phyloP scores from a whole-genome alignment of 2,329 filamentous ascomycete species.

The Verticillium longisporum region DNA sequence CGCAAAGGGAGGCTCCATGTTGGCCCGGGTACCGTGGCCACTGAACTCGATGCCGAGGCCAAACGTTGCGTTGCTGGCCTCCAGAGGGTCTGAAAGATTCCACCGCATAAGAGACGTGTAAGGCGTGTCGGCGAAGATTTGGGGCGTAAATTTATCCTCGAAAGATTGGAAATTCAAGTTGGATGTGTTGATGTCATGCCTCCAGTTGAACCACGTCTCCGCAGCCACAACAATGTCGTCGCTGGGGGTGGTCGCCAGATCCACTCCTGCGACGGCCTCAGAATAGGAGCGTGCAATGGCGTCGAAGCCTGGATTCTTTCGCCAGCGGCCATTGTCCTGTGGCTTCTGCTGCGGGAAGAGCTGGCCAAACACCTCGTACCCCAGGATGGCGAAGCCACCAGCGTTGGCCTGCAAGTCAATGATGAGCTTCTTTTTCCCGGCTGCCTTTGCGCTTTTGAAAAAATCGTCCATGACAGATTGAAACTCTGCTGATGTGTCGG shows the following conservation, averaged over 20 bases:
- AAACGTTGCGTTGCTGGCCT: slow-evolving; percentile 30
- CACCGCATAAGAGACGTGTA: slow-evolving; percentile 47
- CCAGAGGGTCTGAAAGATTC: slow-evolving; percentile 38
- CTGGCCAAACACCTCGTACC: slow-evolving; percentile 51
- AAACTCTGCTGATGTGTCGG: slow-evolving; percentile 22
- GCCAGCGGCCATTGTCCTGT: slow-evolving; percentile 31
- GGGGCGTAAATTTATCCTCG: slow-evolving; percentile 34
- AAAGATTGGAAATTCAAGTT: slow-evolving; percentile 42
- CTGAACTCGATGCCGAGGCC: slow-evolving; percentile 39
- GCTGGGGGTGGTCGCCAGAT: slow-evolving; percentile 37
- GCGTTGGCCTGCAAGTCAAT: slow-evolving; percentile 52
- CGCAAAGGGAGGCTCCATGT: slow-evolving; percentile 45
- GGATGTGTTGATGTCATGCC: slow-evolving; percentile 40
- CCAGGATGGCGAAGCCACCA: slow-evolving; percentile 50
- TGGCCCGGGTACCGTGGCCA: slow-evolving; percentile 39
- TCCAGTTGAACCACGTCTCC: slow-evolving; percentile 38
- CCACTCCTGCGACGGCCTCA: slow-evolving; percentile 32
- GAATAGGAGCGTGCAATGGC: slow-evolving; percentile 35
- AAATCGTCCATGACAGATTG: slow-evolving; percentile 25
- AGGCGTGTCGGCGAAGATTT: slow-evolving; percentile 37
- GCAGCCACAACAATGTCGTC: slow-evolving; percentile 14
- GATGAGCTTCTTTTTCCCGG: slow-evolving; percentile 53
- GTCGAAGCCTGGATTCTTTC: slow-evolving; percentile 31
- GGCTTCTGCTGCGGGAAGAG: slow-evolving; percentile 36
- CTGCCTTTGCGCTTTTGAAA: slow-evolving; percentile 25